These are phyloP conservation scores for Eucalyptus curtisii DNA, from an alignment of 345 rosid genomes.

Conservation along the genomic window DNA sequence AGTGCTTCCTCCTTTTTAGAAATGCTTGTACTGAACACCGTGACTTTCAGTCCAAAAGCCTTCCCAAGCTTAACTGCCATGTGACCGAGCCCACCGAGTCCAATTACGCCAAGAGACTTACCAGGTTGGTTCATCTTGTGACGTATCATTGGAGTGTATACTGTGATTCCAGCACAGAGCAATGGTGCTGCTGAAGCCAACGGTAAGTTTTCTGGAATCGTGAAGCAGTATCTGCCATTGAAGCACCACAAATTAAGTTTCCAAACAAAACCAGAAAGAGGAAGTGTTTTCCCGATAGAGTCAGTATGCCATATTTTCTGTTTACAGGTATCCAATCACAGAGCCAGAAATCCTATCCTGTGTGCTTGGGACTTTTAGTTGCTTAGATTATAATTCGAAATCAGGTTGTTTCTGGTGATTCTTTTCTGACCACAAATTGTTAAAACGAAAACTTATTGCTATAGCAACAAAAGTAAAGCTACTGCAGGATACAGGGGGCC, in stretches of 20 bases:
- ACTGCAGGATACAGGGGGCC: neutral
- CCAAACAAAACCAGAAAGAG: neutral
- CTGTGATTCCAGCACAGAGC: conserved; percentile 91
- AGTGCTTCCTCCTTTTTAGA: conserved; percentile 86
- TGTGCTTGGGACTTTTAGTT: neutral
- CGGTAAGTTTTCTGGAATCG: conserved; percentile 64
- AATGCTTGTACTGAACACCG: conserved; percentile 75
- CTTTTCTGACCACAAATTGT: neutral
- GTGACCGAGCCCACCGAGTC: conserved; percentile 97
- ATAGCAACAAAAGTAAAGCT: neutral
- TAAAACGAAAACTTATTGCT: neutral
- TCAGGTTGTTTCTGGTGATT: neutral
- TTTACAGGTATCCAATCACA: neutral
- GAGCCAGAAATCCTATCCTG: neutral
- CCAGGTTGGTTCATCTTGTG: conserved; percentile 88
- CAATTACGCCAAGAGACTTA: conserved; percentile 72
- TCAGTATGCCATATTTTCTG: neutral
- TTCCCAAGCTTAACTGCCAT: conserved; percentile 97
- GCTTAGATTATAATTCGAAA: neutral
- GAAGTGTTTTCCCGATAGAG: neutral
- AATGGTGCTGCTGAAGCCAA: conserved; percentile 74
- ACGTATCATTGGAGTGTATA: conserved; percentile 75
- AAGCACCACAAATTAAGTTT: neutral
- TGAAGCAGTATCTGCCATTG: conserved; percentile 62
- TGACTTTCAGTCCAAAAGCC: conserved; percentile 77